Evolutionary conservation across 768 basidiomycete genomes (phyloP).

Genomic region (Tricholoma sp.): DNA sequence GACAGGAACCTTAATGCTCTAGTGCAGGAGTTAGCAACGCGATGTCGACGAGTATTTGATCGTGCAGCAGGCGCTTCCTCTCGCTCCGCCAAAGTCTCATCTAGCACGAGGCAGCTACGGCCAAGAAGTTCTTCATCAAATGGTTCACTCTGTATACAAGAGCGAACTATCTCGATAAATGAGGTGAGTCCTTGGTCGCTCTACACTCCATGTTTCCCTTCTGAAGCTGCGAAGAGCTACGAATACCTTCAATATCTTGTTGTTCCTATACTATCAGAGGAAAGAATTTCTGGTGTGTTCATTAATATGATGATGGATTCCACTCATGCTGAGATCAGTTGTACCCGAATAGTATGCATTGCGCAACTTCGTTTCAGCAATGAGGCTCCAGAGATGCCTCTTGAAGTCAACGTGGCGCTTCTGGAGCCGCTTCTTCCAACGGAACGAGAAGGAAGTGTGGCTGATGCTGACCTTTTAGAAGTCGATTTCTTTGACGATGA

Average conservation of each 20-base stretch:
- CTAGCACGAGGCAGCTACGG: slow-evolving; percentile 22
- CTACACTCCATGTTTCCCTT: slow-evolving; percentile 16
- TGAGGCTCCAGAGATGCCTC: slow-evolving; percentile 30
- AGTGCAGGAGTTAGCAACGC: slow-evolving; percentile 52
- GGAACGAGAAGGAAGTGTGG: slow-evolving; percentile 31
- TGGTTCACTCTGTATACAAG: slow-evolving; percentile 39
- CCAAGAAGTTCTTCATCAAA: slow-evolving; percentile 21
- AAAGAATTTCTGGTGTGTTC: slow-evolving; percentile 43
- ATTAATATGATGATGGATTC: slow-evolving; percentile 7
- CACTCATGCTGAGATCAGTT: slow-evolving; percentile 11
- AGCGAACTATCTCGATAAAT: slow-evolving; percentile 45
- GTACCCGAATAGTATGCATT: slow-evolving; percentile 45
- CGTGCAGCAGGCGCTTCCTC: slow-evolving; percentile 59
- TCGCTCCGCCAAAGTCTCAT: slow-evolving; percentile 49
- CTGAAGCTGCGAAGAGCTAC: slow-evolving; percentile 31
- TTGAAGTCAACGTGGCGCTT: slow-evolving; percentile 44
- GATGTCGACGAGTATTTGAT: slow-evolving; percentile 58
- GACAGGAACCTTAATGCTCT: slow-evolving; percentile 68
- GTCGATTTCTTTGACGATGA: slow-evolving; percentile 80
- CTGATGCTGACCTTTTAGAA: slow-evolving; percentile 52
- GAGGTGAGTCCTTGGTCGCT: slow-evolving; percentile 38
- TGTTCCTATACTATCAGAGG: slow-evolving; percentile 36
- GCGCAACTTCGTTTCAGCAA: slow-evolving; percentile 46
- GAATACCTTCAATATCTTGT: slow-evolving; percentile 49
- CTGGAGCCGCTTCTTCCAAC: slow-evolving; percentile 48